Evolutionary conservation across 805 yeast genomes (phyloP), one percentile per base, ranked within the genome.

Genomic region (Ogataea corticis): DNA sequence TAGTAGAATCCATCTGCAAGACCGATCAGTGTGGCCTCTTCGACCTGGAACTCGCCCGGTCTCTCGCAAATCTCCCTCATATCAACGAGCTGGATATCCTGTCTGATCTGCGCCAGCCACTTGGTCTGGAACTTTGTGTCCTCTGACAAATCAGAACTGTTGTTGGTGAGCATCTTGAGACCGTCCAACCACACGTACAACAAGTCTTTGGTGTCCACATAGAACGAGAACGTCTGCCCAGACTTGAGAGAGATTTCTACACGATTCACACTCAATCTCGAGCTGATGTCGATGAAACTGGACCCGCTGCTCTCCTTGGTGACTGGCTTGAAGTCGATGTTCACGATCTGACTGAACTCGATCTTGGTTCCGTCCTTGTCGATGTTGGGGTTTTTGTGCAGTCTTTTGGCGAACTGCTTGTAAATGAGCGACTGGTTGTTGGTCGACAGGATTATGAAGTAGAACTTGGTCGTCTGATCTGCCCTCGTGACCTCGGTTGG

Each of bases 131-230:
- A 57, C 44, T 63, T 62, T 6, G 83, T 70, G 15, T 72, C 79
- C 0, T 58, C 59, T 1, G 82, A 75, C 14, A 75, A 50, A 29
- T 57, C 65, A 17, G 55, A 59, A 41, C 57, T 70, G 13, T 58
- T 54, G 42, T 71, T 69, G 16, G 73, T 67, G 29, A 80, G 58
- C 59, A 80, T 66, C 56, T 79, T 80, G 44, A 87, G 62, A 0
- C 95, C 96, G 65, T 88, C 96, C 29, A 84, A 67, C 95, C 95
- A 88, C 7, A 82, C 77, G 43, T 77, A 79, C 34, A 84, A 80
- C 39, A 79, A 75, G 38, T 83, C 87, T 51, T 77, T 76, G 1
- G 87, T 83, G 47, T 85, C 91, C 12, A 87, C 77, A 59, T 75
- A 87, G 55, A 87, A 83, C n/a, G 72, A 62, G 44, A 87, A 70